phyloP scores from a whole-genome alignment of 306 rosid genomes.

The Pterocarpus santalinus region DNA sequence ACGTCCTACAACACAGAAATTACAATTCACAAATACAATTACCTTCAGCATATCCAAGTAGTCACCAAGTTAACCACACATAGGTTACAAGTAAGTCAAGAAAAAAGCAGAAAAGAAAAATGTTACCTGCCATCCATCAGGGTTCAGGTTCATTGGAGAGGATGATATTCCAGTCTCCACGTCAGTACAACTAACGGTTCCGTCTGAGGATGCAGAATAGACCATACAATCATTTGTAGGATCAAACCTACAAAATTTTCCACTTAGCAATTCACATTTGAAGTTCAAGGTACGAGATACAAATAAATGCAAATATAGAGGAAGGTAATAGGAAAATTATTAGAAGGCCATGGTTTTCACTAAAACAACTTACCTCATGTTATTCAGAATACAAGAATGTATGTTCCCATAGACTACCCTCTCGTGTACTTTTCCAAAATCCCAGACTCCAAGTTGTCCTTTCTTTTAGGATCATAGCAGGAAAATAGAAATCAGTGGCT shows the following conservation, averaged over 20 bases:
- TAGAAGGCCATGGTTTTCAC: not conserved
- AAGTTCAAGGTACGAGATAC: conserved; percentile 15
- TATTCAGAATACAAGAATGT: conserved; percentile 85
- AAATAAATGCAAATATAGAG: conserved; percentile 11
- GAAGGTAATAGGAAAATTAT: not conserved
- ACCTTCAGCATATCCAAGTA: conserved; percentile 10
- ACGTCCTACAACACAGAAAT: not conserved
- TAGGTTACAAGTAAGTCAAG: not conserved
- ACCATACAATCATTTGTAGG: conserved; percentile 77
- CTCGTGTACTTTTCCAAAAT: conserved; percentile 81
- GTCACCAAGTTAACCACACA: conserved; percentile 8
- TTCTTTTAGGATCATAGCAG: conserved; percentile 63
- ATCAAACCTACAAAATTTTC: conserved; percentile 67
- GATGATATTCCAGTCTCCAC: conserved; percentile 88
- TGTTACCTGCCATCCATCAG: conserved; percentile 90
- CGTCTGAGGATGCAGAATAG: conserved; percentile 94
- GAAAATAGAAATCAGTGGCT: conserved; percentile 34
- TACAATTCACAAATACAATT: conserved; percentile 16
- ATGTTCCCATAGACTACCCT: conserved; percentile 81
- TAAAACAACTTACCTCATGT: conserved; percentile 75
- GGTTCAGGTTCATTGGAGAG: conserved; percentile 76
- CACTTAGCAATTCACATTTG: conserved; percentile 30
- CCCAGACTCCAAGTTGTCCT: conserved; percentile 99
- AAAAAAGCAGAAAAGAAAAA: conserved; percentile 12
- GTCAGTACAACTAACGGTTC: conserved; percentile 80